Base-by-base conservation (phyloP, 306 rosid species). In the Canavalia gladiata region DNA sequence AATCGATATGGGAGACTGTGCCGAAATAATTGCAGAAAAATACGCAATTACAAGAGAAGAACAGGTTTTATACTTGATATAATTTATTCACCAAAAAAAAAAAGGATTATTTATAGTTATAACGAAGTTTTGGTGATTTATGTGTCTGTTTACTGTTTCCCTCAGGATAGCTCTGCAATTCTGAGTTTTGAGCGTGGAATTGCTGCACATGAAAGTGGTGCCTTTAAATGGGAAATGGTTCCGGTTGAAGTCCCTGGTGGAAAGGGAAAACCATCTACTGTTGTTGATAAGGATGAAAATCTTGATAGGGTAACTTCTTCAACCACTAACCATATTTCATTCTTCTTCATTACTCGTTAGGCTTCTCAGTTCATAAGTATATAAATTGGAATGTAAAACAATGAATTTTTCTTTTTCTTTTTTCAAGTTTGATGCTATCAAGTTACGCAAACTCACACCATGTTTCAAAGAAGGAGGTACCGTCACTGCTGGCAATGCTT, bases 401-500 rank as follows among this genome's bases (percentile, higher is more conserved):
- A 56, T 29, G 67, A 35, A 7, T 75, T 76, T 34, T 34, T 6
- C 56, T 50, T 83, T 59, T 83, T 46, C 68, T 59, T 66, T 81
- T 28, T 18, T 18, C 74, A 90, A 96, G 99, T 92, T 96, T 83
- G 99, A 96, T 82, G 87, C 97, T 77, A 92, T 91, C 82, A 96
- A 96, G 84, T 88, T 96, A 64, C 90, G 97, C 87, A 96, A 96
- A 90, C 99, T 96, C 77, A 85, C 97, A 71, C 99, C 99, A 37
- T 92, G 97, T 90, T 96, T 96, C 90, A 96, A 91, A 91, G 97
- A 90, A 56, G 97, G 99, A 39, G 99, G 99, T 58, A 80, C 98
- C 68, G 99, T 96, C 35, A 96, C 99, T 30, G 97, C 99, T 18
- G 99, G 99, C 82, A 96, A 96, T 86, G 99, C 99, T 81, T 96